These are phyloP conservation scores for Sicyos edulis DNA, from an alignment of 306 rosid species.

Conservation along the genomic window DNA sequence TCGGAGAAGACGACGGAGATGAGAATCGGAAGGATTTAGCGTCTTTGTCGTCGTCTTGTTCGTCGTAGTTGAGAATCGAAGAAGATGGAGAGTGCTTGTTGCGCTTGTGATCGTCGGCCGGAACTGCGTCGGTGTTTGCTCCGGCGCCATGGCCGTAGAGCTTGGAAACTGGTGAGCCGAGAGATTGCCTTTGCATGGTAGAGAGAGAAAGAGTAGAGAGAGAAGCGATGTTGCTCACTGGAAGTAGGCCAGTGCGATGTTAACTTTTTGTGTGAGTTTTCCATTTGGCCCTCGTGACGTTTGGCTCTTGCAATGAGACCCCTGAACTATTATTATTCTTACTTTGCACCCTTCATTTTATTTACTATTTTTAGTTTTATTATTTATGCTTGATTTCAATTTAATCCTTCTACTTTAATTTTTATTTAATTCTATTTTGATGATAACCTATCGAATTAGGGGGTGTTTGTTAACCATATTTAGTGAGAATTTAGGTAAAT, in stretches of 20 bases:
- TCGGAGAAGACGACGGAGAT: conserved; percentile 42
- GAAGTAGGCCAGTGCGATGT: not conserved
- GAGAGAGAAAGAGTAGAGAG: conserved; percentile 25
- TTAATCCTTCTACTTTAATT: too few relatives aligned
- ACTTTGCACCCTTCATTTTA: not conserved
- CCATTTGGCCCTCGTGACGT: not conserved
- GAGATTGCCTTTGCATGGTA: conserved; percentile 88
- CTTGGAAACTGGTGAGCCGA: conserved; percentile 77
- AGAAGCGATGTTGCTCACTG: conserved; percentile 8
- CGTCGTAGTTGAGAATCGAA: conserved; percentile 7
- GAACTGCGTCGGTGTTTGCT: conserved; percentile 29
- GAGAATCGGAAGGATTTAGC: conserved; percentile 58
- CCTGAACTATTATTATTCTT: not conserved
- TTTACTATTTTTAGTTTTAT: too few relatives aligned
- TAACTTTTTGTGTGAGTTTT: conserved; percentile 1
- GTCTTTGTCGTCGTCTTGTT: conserved; percentile 32
- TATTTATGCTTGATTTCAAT: too few relatives aligned
- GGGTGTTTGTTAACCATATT: too few relatives aligned
- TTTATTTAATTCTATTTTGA: too few relatives aligned
- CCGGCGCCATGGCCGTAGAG: conserved; percentile 54
- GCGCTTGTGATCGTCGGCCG: conserved; percentile 31
- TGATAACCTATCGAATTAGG: too few relatives aligned
- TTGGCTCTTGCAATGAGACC: not conserved
- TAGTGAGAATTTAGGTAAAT: too few relatives aligned
- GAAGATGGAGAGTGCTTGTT: conserved; percentile 28